Conservation (phyloP, 1,284 basidiomycete genomes). For the Cutaneotrichosporon mucoides region DNA sequence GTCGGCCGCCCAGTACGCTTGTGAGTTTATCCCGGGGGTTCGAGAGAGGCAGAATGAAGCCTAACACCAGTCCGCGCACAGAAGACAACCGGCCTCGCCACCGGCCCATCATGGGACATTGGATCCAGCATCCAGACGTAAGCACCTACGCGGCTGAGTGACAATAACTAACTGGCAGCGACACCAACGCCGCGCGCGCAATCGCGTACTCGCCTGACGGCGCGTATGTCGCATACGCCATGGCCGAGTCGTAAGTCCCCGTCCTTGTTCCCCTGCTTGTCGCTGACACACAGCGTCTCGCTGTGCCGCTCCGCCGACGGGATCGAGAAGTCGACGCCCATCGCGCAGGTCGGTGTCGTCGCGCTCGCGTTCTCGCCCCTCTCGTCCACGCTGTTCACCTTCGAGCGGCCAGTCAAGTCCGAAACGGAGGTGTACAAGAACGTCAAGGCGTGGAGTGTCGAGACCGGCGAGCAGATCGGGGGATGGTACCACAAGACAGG, state of each 20-base stretch:
- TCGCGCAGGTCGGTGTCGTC: constrained; percentile 62
- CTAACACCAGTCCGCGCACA: constrained; percentile 72
- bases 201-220: constrained; percentile 86
- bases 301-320: constrained; percentile 31
- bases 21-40: constrained; percentile 53
- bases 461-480: constrained; percentile 40
- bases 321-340: constrained; percentile 22
- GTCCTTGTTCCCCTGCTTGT: neutral
- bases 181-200: constrained; percentile 55
- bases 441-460: constrained; percentile 44
- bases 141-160: neutral
- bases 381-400: constrained; percentile 87
- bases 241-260: constrained; percentile 62
- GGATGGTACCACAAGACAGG: constrained; percentile 46
- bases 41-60: neutral
- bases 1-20: constrained; percentile 53
- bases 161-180: constrained; percentile 57
- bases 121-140: constrained; percentile 60
- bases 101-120: constrained; percentile 71
- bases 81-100: constrained; percentile 82
- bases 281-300: constrained; percentile 33
- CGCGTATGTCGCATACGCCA: constrained; percentile 75
- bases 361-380: constrained; percentile 89
- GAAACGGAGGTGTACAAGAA: constrained; percentile 48
- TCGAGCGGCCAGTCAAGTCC: constrained; percentile 65